Evolutionary conservation across 495 filamentous ascomycete genomes (phyloP).

Genomic region (Penicillium macrosclerotiorum): DNA sequence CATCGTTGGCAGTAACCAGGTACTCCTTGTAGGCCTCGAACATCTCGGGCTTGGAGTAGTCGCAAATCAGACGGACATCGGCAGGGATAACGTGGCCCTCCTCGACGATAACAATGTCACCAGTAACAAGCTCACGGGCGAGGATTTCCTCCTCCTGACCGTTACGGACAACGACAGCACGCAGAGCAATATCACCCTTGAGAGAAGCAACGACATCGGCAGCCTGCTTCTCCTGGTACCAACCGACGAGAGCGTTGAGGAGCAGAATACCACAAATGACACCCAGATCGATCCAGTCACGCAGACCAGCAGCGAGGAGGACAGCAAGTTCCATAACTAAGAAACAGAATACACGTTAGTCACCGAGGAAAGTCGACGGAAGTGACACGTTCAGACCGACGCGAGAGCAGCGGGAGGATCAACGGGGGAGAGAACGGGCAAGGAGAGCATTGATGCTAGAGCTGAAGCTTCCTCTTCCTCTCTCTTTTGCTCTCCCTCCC

Average conservation of each 20-base stretch:
- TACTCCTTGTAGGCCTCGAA: conserved; percentile 71
- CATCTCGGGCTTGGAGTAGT: conserved; percentile 66
- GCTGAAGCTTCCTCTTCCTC: no score
- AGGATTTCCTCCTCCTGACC: conserved; percentile 70
- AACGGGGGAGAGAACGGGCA: no score
- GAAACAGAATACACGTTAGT: conserved; percentile 7
- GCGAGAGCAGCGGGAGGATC: background rate
- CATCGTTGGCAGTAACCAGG: conserved; percentile 54
- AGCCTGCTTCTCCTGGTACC: conserved; percentile 86
- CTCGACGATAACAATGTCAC: conserved; percentile 77
- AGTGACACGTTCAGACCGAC: conserved; percentile 1
- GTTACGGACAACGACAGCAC: conserved; percentile 67
- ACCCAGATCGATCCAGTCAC: conserved; percentile 82
- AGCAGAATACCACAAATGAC: conserved; percentile 80
- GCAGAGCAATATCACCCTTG: conserved; percentile 85
- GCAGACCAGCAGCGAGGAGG: conserved; percentile 72
- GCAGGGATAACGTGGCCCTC: conserved; percentile 74
- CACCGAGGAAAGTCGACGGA: no score
- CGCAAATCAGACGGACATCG: conserved; percentile 74
- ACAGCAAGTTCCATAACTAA: conserved; percentile 84
- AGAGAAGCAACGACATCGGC: conserved; percentile 77
- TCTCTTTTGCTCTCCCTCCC: no score
- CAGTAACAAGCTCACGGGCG: conserved; percentile 75
- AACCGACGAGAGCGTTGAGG: conserved; percentile 78
- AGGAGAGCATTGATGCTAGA: no score